A percentile compares a stretch with the other conserved stretches of the same genome.
Conservation (phyloP, 148 eudicot genomes). For the Amaranthus cruentus region DNA sequence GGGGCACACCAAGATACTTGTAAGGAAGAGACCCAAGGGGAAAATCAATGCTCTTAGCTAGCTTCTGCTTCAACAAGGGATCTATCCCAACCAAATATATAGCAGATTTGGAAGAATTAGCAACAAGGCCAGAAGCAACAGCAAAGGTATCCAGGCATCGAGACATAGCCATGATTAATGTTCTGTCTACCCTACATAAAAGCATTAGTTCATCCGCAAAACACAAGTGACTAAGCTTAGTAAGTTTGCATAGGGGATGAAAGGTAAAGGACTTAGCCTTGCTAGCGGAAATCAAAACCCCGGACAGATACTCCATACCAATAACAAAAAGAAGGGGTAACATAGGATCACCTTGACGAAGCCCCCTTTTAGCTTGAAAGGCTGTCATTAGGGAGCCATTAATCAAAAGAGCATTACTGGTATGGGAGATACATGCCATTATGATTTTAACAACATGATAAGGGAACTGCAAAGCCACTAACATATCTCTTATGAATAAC, state of each 20-base stretch:
- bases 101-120: neutral
- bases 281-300: neutral
- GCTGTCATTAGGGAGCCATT: neutral
- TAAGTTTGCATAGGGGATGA: neutral
- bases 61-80: too few species aligned
- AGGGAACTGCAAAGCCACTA: neutral
- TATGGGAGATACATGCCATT: neutral
- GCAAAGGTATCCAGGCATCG: neutral
- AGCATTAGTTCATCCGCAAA: neutral
- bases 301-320: neutral
- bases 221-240: neutral
- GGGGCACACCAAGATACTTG: neutral
- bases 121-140: neutral
- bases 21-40: neutral
- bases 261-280: neutral
- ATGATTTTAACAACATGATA: too few species aligned
- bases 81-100: too few species aligned
- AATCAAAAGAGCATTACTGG: neutral
- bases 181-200: neutral
- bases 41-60: too few species aligned
- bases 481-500: neutral
- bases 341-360: neutral
- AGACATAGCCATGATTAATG: neutral
- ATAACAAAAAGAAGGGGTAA: neutral
- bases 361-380: neutral